These are phyloP conservation scores for Litchi chinensis DNA, from an alignment of 345 rosid species.

Conservation along the genomic window DNA sequence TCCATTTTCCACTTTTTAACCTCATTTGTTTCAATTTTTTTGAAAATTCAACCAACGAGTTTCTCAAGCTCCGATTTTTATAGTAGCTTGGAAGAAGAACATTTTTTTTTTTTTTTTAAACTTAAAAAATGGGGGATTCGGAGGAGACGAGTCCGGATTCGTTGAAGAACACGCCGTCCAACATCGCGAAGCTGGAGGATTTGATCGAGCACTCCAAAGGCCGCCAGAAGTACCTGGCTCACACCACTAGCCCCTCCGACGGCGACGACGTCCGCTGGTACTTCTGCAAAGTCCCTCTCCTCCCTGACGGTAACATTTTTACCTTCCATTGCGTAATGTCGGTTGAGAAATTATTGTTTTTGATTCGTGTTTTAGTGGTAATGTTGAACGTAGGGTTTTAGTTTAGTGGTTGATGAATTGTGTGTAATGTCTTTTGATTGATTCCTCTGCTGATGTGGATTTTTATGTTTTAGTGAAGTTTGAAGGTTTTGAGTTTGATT, in stretches of 20 bases:
- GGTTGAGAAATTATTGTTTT: background rate
- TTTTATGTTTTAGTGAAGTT: background rate
- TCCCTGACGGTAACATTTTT: slow-evolving; percentile 60
- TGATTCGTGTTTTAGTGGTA: no score
- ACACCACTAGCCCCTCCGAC: slow-evolving; percentile 82
- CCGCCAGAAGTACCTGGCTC: slow-evolving; percentile 87
- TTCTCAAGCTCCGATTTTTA: background rate
- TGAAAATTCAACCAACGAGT: background rate
- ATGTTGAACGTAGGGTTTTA: background rate
- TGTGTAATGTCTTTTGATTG: no score
- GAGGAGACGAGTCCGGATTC: slow-evolving; percentile 67
- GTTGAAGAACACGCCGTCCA: slow-evolving; percentile 88
- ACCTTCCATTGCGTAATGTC: background rate
- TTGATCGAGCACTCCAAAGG: slow-evolving; percentile 75
- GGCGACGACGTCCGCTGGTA: slow-evolving; percentile 96
- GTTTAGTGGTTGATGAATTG: background rate
- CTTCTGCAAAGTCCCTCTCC: slow-evolving; percentile 80
- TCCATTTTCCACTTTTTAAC: background rate
- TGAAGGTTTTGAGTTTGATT: background rate
- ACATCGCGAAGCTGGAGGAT: slow-evolving; percentile 90
- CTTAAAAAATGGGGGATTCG: slow-evolving; percentile 46
- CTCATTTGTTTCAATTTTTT: background rate
- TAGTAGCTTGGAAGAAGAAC: background rate
- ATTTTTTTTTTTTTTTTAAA: no score
- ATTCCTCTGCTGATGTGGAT: background rate